Evolutionary conservation across 768 basidiomycete genomes (phyloP), one percentile per base, ranked within the genome.

Genomic region (Tylopilus rubrobrunneus): DNA sequence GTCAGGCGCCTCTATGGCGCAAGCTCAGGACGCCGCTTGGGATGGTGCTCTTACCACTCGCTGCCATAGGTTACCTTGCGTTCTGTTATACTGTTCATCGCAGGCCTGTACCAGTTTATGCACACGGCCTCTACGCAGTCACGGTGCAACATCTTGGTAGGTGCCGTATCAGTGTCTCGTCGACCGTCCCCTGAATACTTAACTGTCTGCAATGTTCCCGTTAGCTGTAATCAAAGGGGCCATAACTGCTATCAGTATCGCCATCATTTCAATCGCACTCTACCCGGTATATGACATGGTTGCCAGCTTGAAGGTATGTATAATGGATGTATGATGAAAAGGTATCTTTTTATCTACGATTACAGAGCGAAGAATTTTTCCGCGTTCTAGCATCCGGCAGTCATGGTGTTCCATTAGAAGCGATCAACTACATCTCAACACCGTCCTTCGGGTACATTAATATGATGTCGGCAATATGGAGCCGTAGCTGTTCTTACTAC

Each of bases 301-400:
- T 37, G 58, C 61, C 11, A 52, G 28, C 21, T 31, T 67, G 28
- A 62, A 56, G 55, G 67, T 58, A 37, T 36, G 58, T 14, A 6
- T 19, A 19, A 19, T 19, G 19, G 19, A 11, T 14, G 11, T 43
- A 4, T 43, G 1, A n/a, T 14, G 15, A 14, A 12, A 6, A 7
- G 14, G 19, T 17, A 37, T 19, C 7, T 21, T 53, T 12, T 44
- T 52, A 29, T 34, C 19, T 7, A 23, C 3, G 5, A 23, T 25
- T 3, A 19, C 27, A 66, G 65, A 62, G 62, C 27, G 65, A 66
- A 53, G 65, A 66, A 40, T 69, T 71, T n/a, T 69, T 69, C 42
- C 62, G 67, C 10, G 44, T 25, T 10, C 28, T 69, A 9, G 42
- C 56, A 17, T 49, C 48, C 5, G 57, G 41, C 2, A 46, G 17